Base-by-base conservation (phyloP, 768 basidiomycete genomes). In the Leccinum ochraceum region DNA sequence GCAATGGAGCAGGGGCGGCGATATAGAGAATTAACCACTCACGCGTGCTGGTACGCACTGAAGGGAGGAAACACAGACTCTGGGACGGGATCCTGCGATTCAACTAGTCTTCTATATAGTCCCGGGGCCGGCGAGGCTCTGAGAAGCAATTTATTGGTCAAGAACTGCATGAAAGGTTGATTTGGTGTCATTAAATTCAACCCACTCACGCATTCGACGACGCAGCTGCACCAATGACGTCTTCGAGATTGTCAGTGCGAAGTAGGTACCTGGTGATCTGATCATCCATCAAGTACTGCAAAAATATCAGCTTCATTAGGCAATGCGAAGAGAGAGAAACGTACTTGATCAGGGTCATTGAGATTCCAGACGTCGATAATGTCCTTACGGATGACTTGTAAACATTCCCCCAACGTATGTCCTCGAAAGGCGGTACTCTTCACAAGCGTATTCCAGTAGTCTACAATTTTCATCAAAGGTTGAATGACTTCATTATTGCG, bases 361-460 rank as follows among this genome's bases (percentile, higher is more conserved):
- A 22, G 2, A 22, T 22, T 22, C 22, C 22, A 22, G 22, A 22
- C 22, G 2, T 22, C 2, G 2, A 2, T 22, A 22, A 22, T 22
- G 11, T 66, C 65, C 11, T 44, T 11, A 4, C 8, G 61, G 11
- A 66, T 67, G 6, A 63, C 58, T 24, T 63, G 3, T 54, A 66
- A 56, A 10, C 65, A 66, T 44, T 60, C 37, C 1, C 32, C 17
- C 22, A 67, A 34, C 13, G 65, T 58, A 28, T 10, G 56, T 8
- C 55, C 56, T 0, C 58, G 37, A 53, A 66, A 60, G 37, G 60
- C n/a, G 8, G 58, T 46, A 3, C 65, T 66, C 24, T 49, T 58
- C 24, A 58, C 14, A 11, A 67, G 61, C 37, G 28, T 60, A 6
- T 6, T 46, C 65, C 65, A 67, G 11, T 66, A 66, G 20, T 42